Percentiles rank a stretch among this genome's conserved stretches.
Evolutionary conservation across 176 grass and related monocot species (phyloP).

Genomic region (Avena atlantica): DNA sequence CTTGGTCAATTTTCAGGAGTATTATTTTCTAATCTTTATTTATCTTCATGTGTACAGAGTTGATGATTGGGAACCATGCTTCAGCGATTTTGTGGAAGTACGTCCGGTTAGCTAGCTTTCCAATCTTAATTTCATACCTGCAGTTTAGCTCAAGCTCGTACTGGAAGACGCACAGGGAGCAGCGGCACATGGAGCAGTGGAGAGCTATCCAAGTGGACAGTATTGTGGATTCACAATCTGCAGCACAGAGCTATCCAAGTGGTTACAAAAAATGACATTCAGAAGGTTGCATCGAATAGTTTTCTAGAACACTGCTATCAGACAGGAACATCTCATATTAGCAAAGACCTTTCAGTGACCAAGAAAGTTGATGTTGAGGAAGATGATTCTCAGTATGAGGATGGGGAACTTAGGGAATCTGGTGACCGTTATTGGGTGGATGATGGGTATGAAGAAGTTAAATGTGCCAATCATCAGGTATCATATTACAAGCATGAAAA

Average conservation of each 20-base stretch:
- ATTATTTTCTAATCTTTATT: too few species aligned
- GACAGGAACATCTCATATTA: too few species aligned
- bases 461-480: conserved; percentile 51
- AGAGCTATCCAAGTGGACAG: conserved; percentile 13
- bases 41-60: too few species aligned
- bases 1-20: too few species aligned
- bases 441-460: conserved; percentile 58
- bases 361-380: conserved; percentile 64
- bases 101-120: too few species aligned
- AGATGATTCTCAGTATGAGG: conserved; percentile 97
- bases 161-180: too few species aligned
- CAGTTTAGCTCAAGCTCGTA: too few species aligned
- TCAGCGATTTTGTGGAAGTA: too few species aligned
- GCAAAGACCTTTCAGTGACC: conserved; percentile 22
- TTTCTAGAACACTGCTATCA: conserved; percentile 1
- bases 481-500: conserved; percentile 58
- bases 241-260: conserved; percentile 38
- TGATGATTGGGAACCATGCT: too few species aligned
- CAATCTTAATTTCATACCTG: too few species aligned
- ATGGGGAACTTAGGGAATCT: conserved; percentile 92
- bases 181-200: too few species aligned
- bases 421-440: conserved; percentile 56
- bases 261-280: conserved; percentile 32
- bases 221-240: conserved; percentile 44
- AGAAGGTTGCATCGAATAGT: conserved; percentile 45